Evolutionary conservation across 2,329 filamentous ascomycete genomes (phyloP).

Genomic region (Calonectria henricotiae): DNA sequence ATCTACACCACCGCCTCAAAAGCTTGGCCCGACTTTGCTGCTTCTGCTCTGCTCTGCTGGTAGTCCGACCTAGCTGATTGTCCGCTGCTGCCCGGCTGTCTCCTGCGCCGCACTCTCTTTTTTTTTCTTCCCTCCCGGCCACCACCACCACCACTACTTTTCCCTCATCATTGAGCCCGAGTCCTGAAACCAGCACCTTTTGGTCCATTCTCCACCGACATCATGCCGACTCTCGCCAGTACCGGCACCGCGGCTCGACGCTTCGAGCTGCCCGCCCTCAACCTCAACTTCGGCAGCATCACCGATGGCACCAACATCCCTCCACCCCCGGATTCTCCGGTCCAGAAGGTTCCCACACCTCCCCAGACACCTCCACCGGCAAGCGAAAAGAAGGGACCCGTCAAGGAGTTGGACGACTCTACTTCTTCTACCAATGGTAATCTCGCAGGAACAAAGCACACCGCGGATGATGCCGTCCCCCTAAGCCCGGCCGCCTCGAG

Average conservation of each 20-base stretch:
- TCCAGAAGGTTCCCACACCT: slow-evolving; percentile 65
- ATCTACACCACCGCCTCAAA: slow-evolving; percentile 43
- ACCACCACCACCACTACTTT: slow-evolving; percentile 36
- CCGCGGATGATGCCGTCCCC: slow-evolving; percentile 68
- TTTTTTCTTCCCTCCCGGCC: slow-evolving; percentile 39
- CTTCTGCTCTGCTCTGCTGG: slow-evolving; percentile 4
- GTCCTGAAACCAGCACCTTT: background rate
- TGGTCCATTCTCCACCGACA: slow-evolving; percentile 17
- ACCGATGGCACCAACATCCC: slow-evolving; percentile 76
- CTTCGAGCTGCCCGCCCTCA: slow-evolving; percentile 73
- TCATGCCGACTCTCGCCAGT: slow-evolving; percentile 56
- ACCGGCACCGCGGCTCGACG: slow-evolving; percentile 55
- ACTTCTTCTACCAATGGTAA: slow-evolving; percentile 61
- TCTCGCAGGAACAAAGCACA: slow-evolving; percentile 65
- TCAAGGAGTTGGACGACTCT: slow-evolving; percentile 46
- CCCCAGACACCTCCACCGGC: slow-evolving; percentile 57
- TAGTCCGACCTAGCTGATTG: slow-evolving; percentile 1
- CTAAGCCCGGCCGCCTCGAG: slow-evolving; percentile 69
- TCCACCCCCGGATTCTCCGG: slow-evolving; percentile 71
- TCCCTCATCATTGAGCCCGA: background rate
- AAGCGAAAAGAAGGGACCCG: slow-evolving; percentile 47
- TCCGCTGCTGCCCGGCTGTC: background rate
- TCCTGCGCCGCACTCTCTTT: slow-evolving; percentile 20
- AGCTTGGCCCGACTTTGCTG: slow-evolving; percentile 1
- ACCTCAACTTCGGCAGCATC: slow-evolving; percentile 73